Conservation (phyloP, 352 stramenopile species). For the Phytophthora kernoviae region DNA sequence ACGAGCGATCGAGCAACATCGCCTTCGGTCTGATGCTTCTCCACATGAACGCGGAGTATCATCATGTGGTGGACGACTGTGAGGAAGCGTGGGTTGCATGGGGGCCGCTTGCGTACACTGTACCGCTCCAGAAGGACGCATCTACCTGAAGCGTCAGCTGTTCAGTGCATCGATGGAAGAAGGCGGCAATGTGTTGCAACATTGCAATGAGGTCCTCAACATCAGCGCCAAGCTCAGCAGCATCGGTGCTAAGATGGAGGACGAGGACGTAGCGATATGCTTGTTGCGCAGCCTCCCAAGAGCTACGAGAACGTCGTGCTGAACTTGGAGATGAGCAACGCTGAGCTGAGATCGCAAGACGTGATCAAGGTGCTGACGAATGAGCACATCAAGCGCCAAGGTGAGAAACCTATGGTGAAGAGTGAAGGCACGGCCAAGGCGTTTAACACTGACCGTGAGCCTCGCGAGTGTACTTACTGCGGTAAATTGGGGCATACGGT, state of each 20-base stretch:
- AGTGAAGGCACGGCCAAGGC: constrained; percentile 12
- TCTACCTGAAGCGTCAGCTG: constrained; percentile 26
- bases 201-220: constrained; percentile 15
- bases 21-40: constrained; percentile 21
- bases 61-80: constrained; percentile 11
- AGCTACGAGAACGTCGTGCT: constrained; percentile 15
- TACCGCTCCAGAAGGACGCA: constrained; percentile 25
- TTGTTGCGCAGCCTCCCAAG: constrained; percentile 8
- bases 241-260: constrained; percentile 1
- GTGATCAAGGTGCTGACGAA: constrained; percentile 26
- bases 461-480: constrained; percentile 13
- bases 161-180: constrained; percentile 25
- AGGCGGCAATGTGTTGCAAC: constrained; percentile 22
- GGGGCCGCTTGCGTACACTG: constrained; percentile 1
- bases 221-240: constrained; percentile 6
- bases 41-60: constrained; percentile 21
- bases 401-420: constrained; percentile 15
- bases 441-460: constrained; percentile 17
- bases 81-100: constrained; percentile 15
- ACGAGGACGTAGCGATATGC: constrained; percentile 3
- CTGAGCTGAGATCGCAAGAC: constrained; percentile 13
- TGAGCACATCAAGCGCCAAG: constrained; percentile 21
- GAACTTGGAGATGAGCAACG: constrained; percentile 22
- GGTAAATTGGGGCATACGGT: constrained; percentile 22
- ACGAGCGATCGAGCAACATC: constrained; percentile 11